phyloP scores from a whole-genome alignment of 2,329 filamentous ascomycete species.

The Epichloe uncinata region DNA sequence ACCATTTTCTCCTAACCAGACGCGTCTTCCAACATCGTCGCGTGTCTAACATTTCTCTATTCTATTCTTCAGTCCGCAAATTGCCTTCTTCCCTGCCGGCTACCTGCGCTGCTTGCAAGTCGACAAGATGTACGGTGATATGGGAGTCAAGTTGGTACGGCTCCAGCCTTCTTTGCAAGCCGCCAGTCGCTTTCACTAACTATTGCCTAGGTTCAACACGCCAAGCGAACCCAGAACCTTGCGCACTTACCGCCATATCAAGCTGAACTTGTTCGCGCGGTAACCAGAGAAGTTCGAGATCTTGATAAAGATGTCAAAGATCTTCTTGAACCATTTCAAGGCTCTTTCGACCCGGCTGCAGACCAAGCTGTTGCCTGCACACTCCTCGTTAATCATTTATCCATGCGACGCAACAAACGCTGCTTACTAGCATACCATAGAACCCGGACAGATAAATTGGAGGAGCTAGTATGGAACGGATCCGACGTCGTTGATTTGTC shows the following conservation, averaged over 20 bases:
- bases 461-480: constrained; percentile 87
- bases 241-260: constrained; percentile 82
- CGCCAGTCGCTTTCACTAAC: neutral
- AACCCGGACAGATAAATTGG: constrained; percentile 78
- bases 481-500: constrained; percentile 65
- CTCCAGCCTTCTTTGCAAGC: neutral
- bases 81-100: neutral
- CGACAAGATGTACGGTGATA: constrained; percentile 66
- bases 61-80: neutral
- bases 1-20: neutral
- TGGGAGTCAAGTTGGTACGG: constrained; percentile 70
- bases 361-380: constrained; percentile 79
- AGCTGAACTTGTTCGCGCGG: constrained; percentile 74
- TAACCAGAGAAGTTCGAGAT: constrained; percentile 85
- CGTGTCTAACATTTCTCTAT: neutral
- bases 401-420: constrained; percentile 91
- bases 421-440: constrained; percentile 91
- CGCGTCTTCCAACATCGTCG: neutral
- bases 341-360: constrained; percentile 70
- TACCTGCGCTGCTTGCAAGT: neutral
- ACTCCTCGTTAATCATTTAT: constrained; percentile 83
- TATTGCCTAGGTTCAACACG: constrained; percentile 65
- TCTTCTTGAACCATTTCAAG: constrained; percentile 70
- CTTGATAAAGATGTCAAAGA: constrained; percentile 73
- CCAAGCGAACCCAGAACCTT: constrained; percentile 84